phyloP scores from a whole-genome alignment of 495 filamentous ascomycete genomes.

The Wilcoxina mikolae region DNA sequence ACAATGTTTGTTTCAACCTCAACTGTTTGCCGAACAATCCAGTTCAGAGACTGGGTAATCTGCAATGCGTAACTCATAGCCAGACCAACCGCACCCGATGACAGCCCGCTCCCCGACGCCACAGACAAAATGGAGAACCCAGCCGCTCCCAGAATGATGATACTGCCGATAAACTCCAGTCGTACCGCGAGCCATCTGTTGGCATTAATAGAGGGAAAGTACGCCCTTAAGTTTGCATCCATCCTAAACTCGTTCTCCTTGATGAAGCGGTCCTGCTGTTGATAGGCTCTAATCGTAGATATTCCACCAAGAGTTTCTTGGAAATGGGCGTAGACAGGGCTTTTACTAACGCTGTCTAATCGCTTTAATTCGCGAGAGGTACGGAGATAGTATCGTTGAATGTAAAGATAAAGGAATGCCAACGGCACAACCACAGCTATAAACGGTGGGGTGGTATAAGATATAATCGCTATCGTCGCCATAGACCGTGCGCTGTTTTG shows the following conservation, averaged over 20 bases:
- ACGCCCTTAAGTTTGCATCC: slow-evolving; percentile 87
- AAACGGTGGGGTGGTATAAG: slow-evolving; percentile 65
- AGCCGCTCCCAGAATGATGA: slow-evolving; percentile 82
- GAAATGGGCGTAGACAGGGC: slow-evolving; percentile 96
- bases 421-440: slow-evolving; percentile 67
- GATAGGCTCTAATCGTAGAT: slow-evolving; percentile 93
- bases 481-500: slow-evolving; percentile 68
- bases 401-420: slow-evolving; percentile 68
- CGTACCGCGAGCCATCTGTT: slow-evolving; percentile 90
- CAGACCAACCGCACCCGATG: slow-evolving; percentile 73
- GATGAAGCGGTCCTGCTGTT: slow-evolving; percentile 72
- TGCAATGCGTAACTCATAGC: slow-evolving; percentile 90
- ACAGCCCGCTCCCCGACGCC: slow-evolving; percentile 49
- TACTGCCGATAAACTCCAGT: slow-evolving; percentile 87
- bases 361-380: slow-evolving; percentile 94
- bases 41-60: slow-evolving; percentile 97
- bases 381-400: slow-evolving; percentile 92
- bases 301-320: slow-evolving; percentile 92
- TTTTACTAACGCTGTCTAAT: slow-evolving; percentile 84
- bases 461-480: slow-evolving; percentile 80
- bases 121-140: slow-evolving; percentile 72
- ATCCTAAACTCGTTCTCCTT: slow-evolving; percentile 96
- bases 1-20: slow-evolving; percentile 98
- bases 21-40: slow-evolving; percentile 97
- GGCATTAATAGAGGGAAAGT: slow-evolving; percentile 89